These are phyloP conservation scores for Aspergillus nanangensis DNA, from an alignment of 495 filamentous ascomycete species.

Conservation along the genomic window DNA sequence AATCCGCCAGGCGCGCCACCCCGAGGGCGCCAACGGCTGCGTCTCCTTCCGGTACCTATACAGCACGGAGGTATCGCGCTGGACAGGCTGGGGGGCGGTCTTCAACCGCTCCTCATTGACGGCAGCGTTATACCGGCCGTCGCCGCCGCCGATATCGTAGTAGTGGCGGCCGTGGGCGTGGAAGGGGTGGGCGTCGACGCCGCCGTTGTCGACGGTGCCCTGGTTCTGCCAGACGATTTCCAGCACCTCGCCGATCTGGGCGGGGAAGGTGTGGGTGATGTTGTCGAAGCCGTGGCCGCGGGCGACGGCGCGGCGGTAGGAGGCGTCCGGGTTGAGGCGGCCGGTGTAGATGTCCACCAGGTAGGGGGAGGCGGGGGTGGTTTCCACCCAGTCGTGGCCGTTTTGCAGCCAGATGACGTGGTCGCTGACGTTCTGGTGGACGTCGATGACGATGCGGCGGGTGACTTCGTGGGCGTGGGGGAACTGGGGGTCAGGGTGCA, in stretches of 20 bases:
- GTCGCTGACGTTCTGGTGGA: conserved; percentile 37
- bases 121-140: conserved; percentile 48
- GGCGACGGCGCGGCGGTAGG: conserved; percentile 20
- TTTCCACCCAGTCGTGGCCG: conserved; percentile 46
- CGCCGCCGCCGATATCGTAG: conserved; percentile 55
- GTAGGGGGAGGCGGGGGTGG: conserved; percentile 38
- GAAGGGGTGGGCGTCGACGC: conserved; percentile 56
- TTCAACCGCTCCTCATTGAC: conserved; percentile 46
- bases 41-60: conserved; percentile 39
- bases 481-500: conserved; percentile 28
- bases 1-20: conserved; percentile 58
- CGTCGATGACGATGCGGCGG: conserved; percentile 42
- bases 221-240: conserved; percentile 57
- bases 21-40: conserved; percentile 32
- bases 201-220: conserved; percentile 30
- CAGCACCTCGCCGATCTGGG: conserved; percentile 54
- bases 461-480: conserved; percentile 51
- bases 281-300: conserved; percentile 48
- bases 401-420: conserved; percentile 40
- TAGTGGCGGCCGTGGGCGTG: conserved; percentile 56
- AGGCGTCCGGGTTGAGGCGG: conserved; percentile 35
- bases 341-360: conserved; percentile 53
- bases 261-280: conserved; percentile 43
- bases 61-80: conserved; percentile 53
- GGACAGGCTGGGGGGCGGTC: conserved; percentile 33